Evolutionary conservation across 805 yeast species (phyloP), one percentile per base, ranked within the genome.

Genomic region (Yarrowia porcina): DNA sequence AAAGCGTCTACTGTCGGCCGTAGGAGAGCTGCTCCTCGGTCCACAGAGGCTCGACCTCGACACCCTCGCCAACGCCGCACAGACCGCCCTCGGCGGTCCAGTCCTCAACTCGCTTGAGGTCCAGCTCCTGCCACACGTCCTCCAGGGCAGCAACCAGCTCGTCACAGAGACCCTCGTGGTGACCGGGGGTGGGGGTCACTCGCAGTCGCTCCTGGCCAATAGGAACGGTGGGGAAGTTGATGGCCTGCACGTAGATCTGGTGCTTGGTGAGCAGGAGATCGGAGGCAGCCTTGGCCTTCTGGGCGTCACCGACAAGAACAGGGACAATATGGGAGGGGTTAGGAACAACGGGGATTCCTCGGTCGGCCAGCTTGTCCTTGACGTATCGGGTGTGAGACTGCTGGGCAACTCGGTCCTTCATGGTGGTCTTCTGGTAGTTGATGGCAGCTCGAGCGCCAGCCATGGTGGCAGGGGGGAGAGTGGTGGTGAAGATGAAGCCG

Each of bases 111-210:
- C 94, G 86, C 74, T 86, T 85, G 73, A 93, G 82, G 65, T 79
- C 81, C 74, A 94, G 80, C 66, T 87, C 87, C 42, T 78, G 80
- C 79, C 93, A 94, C 23, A 92, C 90, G 50, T 83, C 82, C 69
- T 90, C 96, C 54, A 94, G 79, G 12, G 97, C 90, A 11, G 77
- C 83, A 62, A 94, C 80, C 69, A 94, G 82, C 67, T 84, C 81
- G 73, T 91, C 90, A 61, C 93, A 82, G 56, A 90, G 80, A 64
- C 86, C 89, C 64, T 84, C 80, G 18, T 85, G 83, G 74, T 94
- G 99, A 62, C 97, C 97, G 36, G 99, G 99, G 42, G 99, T 92
- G 63, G 99, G 98, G n/a, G 99, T 94, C 72, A 94, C 85, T 77
- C 99, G 86, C 71, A 94, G 83, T 74, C 99, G 86, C 79, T 94